Base-by-base conservation (phyloP, 2,329 filamentous ascomycete species). In the Pseudocercospora macadamiae region DNA sequence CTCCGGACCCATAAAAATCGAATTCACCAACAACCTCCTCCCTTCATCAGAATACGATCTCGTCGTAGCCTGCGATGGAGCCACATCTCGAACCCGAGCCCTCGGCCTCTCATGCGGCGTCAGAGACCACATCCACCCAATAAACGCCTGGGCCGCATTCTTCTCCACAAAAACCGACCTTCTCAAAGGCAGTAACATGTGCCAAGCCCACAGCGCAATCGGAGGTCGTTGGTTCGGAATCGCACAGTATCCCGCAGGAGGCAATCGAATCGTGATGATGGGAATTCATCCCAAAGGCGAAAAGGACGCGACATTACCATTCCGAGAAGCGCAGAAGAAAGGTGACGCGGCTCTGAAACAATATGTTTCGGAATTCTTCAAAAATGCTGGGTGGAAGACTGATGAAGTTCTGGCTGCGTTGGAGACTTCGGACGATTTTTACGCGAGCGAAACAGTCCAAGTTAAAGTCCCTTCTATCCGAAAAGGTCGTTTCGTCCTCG, bases 41-140 rank as follows among this genome's bases (percentile, higher is more conserved):
- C 71, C 72, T 6, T 61, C 71, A 4, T 51, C 73, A 3, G 65
- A 74, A n/a, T 82, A 72, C 60, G 80, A 82, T 55, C 74, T 83
- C 2, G 75, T 83, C 14, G 76, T 83, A 10, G 80, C 77, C 19
- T 78, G 76, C 55, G 80, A 83, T 59, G 80, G 80, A 1, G 68
- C 77, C 9, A 77, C 73, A 1, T 83, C 80, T 2, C 70, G 75
- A 37, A 82, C 79, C 23, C 73, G 80, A 44, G 76, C 78, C 2
- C 71, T 82, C 7, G 78, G 75, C 12, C 68, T 81, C 8, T 71
- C 68, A 7, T 76, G 75, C 52, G 71, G 71, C 34, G 69, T 75
- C 1, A 71, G 74, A 47, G 74, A 79, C 51, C 65, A 79, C 57
- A 68, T 80, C 23, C 30, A 64, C 1, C 66, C 75, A 0, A 64